Evolutionary conservation across 2,329 filamentous ascomycete species (phyloP), one percentile per base, ranked within the genome.

Genomic region (Exutisphaerella laricina): DNA sequence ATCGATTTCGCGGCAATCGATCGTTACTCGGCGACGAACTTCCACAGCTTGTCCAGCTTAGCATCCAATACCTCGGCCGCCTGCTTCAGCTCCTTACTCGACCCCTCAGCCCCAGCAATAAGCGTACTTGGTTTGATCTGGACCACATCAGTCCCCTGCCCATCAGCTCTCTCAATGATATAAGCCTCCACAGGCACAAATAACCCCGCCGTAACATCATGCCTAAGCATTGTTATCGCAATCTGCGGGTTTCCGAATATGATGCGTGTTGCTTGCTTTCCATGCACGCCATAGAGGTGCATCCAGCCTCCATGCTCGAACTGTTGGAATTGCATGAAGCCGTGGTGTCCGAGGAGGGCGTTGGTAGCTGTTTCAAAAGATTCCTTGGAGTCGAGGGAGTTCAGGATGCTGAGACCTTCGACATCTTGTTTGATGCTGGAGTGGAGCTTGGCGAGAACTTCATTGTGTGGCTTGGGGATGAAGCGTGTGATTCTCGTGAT

Each of bases 131-230:
- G 47, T 43, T 41, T 43, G 6, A 49, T 38, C 22, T 44, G 41
- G 14, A 49, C 47, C 12, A 47, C 43, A 42, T 49, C 43, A 17
- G 43, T 47, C n/a, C n/a, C n/a, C 8, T 39, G 41, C 30, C 43
- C 32, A 29, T 49, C 43, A 39, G 43, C 39, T 36, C 39, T 40
- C 39, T 49, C 47, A 12, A 46, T 23, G 13, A 49, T 33, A 12
- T 46, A 22, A 12, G 30, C 47, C 40, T 49, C 49, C 18, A 47
- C 51, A 42, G 49, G 46, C 37, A 40, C 50, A 39, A 50, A 50
- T 39, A 47, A 44, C 33, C 31, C 49, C 34, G 43, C 51, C 35
- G 29, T 45, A 46, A 48, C 34, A 41, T 49, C 46, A 42, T 44
- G 48, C 40, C 40, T 38, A 9, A 45, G 18, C 45, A 51, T 45